Conservation (phyloP, 2,329 filamentous ascomycete species). For the Clonostachys rosea region DNA sequence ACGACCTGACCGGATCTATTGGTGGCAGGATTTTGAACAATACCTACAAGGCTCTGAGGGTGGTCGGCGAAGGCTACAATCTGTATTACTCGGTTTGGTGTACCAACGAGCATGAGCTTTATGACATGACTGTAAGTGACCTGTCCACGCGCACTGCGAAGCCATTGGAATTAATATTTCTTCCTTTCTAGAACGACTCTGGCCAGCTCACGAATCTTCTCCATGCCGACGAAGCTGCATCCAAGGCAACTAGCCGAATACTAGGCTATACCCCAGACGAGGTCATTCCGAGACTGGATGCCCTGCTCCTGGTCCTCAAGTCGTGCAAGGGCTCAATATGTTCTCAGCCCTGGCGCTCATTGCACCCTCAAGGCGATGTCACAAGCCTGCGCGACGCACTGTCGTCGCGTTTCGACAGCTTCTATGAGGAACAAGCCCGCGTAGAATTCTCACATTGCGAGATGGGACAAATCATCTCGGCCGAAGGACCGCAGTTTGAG, state of each 20-base stretch:
- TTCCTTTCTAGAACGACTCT: constrained; percentile 25
- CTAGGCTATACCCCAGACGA: constrained; percentile 22
- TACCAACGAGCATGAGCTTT: constrained; percentile 39
- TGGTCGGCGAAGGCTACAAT: constrained; percentile 39
- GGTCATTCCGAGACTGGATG: constrained; percentile 47
- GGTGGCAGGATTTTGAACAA: constrained; percentile 24
- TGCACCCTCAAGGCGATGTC: constrained; percentile 50
- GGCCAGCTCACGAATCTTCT: constrained; percentile 27
- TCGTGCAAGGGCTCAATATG: constrained; percentile 50
- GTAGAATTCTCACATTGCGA: constrained; percentile 49
- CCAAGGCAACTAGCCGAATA: constrained; percentile 6
- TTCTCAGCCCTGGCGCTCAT: constrained; percentile 45
- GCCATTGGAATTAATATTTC: background rate
- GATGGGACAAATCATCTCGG: constrained; percentile 47
- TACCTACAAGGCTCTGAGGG: constrained; percentile 47
- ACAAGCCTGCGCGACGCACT: constrained; percentile 45
- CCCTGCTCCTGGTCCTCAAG: constrained; percentile 55
- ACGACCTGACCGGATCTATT: constrained; percentile 5
- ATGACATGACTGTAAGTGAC: constrained; percentile 39
- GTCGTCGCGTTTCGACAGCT: constrained; percentile 37
- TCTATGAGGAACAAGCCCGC: constrained; percentile 42
- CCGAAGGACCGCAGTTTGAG: constrained; percentile 48
- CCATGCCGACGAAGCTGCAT: constrained; percentile 17
- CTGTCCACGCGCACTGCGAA: background rate
- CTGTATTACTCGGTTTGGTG: constrained; percentile 54